Conservation (phyloP, 1,139 yeast genomes). For the Blastobotrys ciferrii region DNA sequence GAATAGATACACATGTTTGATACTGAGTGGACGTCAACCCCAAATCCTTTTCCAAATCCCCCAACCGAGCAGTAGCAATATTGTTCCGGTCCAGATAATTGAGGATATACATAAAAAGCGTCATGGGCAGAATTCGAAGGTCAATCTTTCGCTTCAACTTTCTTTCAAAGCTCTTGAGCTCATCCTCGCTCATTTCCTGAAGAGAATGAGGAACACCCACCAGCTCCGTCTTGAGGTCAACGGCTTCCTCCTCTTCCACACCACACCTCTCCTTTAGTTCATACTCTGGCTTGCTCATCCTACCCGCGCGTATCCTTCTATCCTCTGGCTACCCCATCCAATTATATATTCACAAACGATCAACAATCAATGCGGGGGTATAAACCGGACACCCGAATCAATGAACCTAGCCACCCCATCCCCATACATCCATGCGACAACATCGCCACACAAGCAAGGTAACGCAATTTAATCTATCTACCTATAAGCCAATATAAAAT, state of each 20-base stretch:
- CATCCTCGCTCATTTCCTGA: slow-evolving; percentile 8
- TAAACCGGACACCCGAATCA: too few relatives aligned
- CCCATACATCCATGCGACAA: too few relatives aligned
- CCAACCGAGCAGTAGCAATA: slow-evolving; percentile 59
- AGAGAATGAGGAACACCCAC: slow-evolving; percentile 11
- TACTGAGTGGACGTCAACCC: slow-evolving; percentile 50
- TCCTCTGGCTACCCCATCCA: too few relatives aligned
- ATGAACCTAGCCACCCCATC: too few relatives aligned
- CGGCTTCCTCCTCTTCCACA: not conserved
- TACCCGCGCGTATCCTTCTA: not conserved
- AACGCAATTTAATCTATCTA: too few relatives aligned
- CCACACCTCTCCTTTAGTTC: not conserved
- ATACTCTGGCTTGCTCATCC: not conserved
- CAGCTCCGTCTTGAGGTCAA: not conserved
- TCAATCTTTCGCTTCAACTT: slow-evolving; percentile 50
- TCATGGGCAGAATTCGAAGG: slow-evolving; percentile 52
- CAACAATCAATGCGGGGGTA: too few relatives aligned
- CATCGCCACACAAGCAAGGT: too few relatives aligned
- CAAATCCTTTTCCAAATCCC: slow-evolving; percentile 55
- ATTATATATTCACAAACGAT: too few relatives aligned
- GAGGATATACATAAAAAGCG: slow-evolving; percentile 54
- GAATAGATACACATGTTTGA: slow-evolving; percentile 54
- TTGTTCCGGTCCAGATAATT: slow-evolving; percentile 60
- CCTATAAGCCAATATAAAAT: too few relatives aligned
- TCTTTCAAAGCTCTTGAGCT: slow-evolving; percentile 10